phyloP scores from a whole-genome alignment of 2,329 filamentous ascomycete species.

The Alternaria hordeiaustralica region DNA sequence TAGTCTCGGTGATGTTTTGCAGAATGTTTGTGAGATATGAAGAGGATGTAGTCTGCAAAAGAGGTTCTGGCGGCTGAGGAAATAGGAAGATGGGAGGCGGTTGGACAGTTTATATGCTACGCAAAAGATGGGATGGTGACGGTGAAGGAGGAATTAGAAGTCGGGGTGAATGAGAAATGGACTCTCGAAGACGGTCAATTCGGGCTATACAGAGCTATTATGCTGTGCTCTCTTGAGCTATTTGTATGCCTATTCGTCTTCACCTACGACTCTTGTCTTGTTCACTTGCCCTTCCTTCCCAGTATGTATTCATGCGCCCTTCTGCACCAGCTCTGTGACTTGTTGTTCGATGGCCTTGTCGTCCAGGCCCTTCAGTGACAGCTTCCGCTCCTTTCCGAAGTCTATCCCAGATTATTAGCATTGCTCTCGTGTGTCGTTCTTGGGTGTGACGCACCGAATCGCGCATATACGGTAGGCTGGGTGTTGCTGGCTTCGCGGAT shows the following conservation, averaged over 20 bases:
- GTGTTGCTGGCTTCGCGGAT: slow-evolving; percentile 89
- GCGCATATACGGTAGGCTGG: slow-evolving; percentile 83
- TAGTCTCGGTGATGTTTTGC: not conserved
- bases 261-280: not conserved
- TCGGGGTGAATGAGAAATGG: not conserved
- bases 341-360: slow-evolving; percentile 75
- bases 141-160: not conserved
- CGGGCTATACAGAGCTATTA: not conserved
- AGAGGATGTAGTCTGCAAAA: not conserved
- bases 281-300: not conserved
- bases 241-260: not conserved
- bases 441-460: slow-evolving; percentile 74
- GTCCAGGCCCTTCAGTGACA: slow-evolving; percentile 69
- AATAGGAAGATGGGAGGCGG: not conserved
- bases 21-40: not conserved
- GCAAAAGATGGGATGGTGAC: not conserved
- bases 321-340: slow-evolving; percentile 68
- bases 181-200: not conserved
- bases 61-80: not conserved
- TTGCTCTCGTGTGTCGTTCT: not conserved
- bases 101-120: not conserved
- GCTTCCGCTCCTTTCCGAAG: slow-evolving; percentile 71
- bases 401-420: slow-evolving; percentile 51
- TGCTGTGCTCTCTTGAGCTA: not conserved
- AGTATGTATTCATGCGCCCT: slow-evolving; percentile 6